These are phyloP conservation scores for Bretschneidera sinensis DNA, from an alignment of 345 rosid species.

Conservation along the genomic window DNA sequence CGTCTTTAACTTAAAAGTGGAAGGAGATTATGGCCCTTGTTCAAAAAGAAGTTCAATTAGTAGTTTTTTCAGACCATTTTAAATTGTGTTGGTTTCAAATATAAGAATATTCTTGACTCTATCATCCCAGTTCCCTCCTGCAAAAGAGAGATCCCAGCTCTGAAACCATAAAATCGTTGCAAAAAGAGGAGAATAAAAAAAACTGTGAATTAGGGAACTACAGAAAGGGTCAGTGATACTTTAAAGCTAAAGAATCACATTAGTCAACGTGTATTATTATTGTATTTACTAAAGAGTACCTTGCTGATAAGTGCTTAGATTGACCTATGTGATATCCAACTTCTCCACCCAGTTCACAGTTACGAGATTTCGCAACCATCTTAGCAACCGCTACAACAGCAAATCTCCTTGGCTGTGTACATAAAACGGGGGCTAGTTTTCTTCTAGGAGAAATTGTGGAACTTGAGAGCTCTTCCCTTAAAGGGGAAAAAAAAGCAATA, in stretches of 20 bases:
- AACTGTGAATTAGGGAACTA: background rate
- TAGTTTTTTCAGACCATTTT: background rate
- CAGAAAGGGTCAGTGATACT: background rate
- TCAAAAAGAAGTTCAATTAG: background rate
- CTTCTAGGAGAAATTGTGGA: slow-evolving; percentile 83
- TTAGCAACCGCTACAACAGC: slow-evolving; percentile 96
- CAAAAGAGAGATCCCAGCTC: background rate
- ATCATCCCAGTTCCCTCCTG: background rate
- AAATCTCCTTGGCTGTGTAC: slow-evolving; percentile 93
- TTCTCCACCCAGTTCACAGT: slow-evolving; percentile 73
- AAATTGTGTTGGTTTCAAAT: too few relatives aligned
- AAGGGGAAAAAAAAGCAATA: slow-evolving; percentile 5
- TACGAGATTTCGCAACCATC: slow-evolving; percentile 87
- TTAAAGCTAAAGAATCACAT: background rate
- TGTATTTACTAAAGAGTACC: slow-evolving; percentile 27
- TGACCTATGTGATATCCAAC: slow-evolving; percentile 96
- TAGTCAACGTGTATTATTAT: too few relatives aligned
- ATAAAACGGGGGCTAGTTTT: slow-evolving; percentile 67
- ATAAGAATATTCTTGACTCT: too few relatives aligned
- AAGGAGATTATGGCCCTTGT: background rate
- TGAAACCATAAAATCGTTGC: background rate
- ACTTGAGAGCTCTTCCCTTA: slow-evolving; percentile 96
- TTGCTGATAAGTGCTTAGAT: slow-evolving; percentile 54
- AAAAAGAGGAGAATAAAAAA: too few relatives aligned
- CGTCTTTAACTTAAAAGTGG: too few relatives aligned